Conservation (phyloP, 495 filamentous ascomycete species). For the Annulohypoxylon bovei region DNA sequence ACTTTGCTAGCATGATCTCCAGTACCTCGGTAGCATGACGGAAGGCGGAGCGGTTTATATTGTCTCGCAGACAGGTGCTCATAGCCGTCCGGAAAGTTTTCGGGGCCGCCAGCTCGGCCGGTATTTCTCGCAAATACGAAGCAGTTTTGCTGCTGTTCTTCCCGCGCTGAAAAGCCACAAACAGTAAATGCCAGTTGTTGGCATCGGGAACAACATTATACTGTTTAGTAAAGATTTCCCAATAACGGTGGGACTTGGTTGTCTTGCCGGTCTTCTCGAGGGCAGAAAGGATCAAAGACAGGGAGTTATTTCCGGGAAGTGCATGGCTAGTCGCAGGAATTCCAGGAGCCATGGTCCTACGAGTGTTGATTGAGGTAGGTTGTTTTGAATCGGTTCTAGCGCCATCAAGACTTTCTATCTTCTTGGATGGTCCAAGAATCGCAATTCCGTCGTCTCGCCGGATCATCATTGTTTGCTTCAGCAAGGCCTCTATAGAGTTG, state of each 20-base stretch:
- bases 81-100: slow-evolving; percentile 78
- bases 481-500: slow-evolving; percentile 74
- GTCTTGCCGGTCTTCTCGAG: slow-evolving; percentile 63
- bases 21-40: slow-evolving; percentile 66
- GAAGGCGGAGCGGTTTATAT: slow-evolving; percentile 71
- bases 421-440: slow-evolving; percentile 7
- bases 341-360: slow-evolving; percentile 1
- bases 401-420: not conserved
- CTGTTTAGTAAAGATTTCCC: slow-evolving; percentile 70
- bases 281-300: slow-evolving; percentile 74
- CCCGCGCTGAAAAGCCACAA: slow-evolving; percentile 71
- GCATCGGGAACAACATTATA: slow-evolving; percentile 72
- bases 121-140: slow-evolving; percentile 63
- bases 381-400: not conserved
- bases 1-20: slow-evolving; percentile 60
- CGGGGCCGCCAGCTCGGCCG: slow-evolving; percentile 48
- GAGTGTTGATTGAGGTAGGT: not conserved
- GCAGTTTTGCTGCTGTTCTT: slow-evolving; percentile 67
- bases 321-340: slow-evolving; percentile 51
- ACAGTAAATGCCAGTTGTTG: slow-evolving; percentile 70
- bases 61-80: slow-evolving; percentile 73
- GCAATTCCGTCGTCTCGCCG: slow-evolving; percentile 55
- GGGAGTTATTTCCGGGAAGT: slow-evolving; percentile 69
- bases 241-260: slow-evolving; percentile 70
- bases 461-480: slow-evolving; percentile 81